Conservation (phyloP, 192 early-diverging fungal genomes). For the Backusella tarrabulga region DNA sequence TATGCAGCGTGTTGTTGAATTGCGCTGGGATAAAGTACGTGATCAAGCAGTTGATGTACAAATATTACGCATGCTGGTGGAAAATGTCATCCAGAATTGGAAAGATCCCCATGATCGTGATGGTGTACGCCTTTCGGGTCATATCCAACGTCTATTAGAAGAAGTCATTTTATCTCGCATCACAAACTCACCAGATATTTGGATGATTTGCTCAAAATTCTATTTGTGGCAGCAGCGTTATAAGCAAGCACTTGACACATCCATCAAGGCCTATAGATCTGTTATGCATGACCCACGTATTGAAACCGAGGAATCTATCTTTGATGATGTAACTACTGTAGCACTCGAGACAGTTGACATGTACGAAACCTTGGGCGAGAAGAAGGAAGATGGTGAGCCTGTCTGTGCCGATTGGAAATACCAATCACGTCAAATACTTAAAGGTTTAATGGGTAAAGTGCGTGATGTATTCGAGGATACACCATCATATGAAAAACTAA, state of each 20-base stretch:
- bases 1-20: slow-evolving; percentile 77
- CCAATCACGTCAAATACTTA: slow-evolving; percentile 79
- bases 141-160: slow-evolving; percentile 64
- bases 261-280: slow-evolving; percentile 82
- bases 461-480: slow-evolving; percentile 73
- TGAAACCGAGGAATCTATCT: slow-evolving; percentile 65
- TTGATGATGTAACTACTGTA: slow-evolving; percentile 67
- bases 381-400: slow-evolving; percentile 41
- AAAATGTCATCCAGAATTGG: slow-evolving; percentile 57
- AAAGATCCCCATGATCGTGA: slow-evolving; percentile 52
- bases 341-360: slow-evolving; percentile 76
- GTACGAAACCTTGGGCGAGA: slow-evolving; percentile 75
- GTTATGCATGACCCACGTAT: slow-evolving; percentile 76
- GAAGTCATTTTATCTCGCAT: slow-evolving; percentile 74
- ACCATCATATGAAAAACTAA: slow-evolving; percentile 56
- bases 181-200: slow-evolving; percentile 70
- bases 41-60: slow-evolving; percentile 79
- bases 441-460: slow-evolving; percentile 79
- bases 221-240: slow-evolving; percentile 66
- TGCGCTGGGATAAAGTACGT: slow-evolving; percentile 67
- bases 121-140: slow-evolving; percentile 44
- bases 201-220: slow-evolving; percentile 75
- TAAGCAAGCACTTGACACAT: slow-evolving; percentile 71
- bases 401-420: slow-evolving; percentile 91
- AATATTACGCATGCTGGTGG: slow-evolving; percentile 73